A percentile compares a stretch with the other conserved stretches of the same genome.
Evolutionary conservation across 2,329 filamentous ascomycete species (phyloP).

Genomic region (Sphaceloma murrayae): DNA sequence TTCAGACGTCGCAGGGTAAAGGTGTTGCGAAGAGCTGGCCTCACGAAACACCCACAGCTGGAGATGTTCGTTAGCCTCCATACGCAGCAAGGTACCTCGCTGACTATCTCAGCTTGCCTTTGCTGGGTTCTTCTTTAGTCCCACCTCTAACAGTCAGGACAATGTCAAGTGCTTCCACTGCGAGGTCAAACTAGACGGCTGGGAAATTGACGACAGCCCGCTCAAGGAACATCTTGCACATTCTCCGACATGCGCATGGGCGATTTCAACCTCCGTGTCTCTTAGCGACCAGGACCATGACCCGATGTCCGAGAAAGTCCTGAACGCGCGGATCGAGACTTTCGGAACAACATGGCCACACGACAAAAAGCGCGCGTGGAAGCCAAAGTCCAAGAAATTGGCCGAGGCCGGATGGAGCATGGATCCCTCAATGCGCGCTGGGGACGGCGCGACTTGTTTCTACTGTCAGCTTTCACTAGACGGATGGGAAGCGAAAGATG

Average conservation of each 20-base stretch:
- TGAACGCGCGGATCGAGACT: slow-evolving; percentile 68
- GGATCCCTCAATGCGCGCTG: slow-evolving; percentile 69
- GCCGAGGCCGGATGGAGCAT: slow-evolving; percentile 91
- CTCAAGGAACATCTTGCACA: slow-evolving; percentile 78
- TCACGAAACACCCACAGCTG: slow-evolving; percentile 56
- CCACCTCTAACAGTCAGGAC: slow-evolving; percentile 64
- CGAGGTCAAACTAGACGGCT: slow-evolving; percentile 73
- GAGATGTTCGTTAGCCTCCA: slow-evolving; percentile 46
- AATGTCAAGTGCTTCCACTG: slow-evolving; percentile 89
- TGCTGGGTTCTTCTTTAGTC: slow-evolving; percentile 85
- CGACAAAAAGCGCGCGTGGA: slow-evolving; percentile 77
- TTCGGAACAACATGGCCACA: slow-evolving; percentile 85
- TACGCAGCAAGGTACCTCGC: background rate
- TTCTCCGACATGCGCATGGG: slow-evolving; percentile 77
- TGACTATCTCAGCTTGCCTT: slow-evolving; percentile 54
- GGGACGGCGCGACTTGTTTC: slow-evolving; percentile 82
- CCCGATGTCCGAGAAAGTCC: slow-evolving; percentile 60
- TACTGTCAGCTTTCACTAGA: slow-evolving; percentile 87
- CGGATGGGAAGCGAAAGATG: slow-evolving; percentile 88
- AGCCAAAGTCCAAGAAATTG: slow-evolving; percentile 83
- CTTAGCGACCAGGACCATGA: slow-evolving; percentile 52
- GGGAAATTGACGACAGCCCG: slow-evolving; percentile 80
- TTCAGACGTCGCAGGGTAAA: slow-evolving; percentile 56
- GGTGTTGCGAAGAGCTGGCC: slow-evolving; percentile 64
- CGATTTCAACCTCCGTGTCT: slow-evolving; percentile 53